A percentile compares a stretch with the other conserved stretches of the same genome.
phyloP scores from a whole-genome alignment of 805 yeast species.

The Saccharomycopsis fermentans region DNA sequence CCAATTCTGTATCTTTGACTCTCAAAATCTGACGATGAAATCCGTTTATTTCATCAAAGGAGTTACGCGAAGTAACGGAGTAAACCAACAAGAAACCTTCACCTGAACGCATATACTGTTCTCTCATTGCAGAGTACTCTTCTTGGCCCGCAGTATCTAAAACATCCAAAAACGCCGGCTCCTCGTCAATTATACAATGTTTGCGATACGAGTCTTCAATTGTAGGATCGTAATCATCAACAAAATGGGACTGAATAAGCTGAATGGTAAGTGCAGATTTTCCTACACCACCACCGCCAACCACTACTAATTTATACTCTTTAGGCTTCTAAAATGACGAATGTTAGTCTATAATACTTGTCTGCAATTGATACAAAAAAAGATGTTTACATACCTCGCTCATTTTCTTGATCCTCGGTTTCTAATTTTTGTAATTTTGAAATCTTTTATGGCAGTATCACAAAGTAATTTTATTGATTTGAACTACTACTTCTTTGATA shows the following conservation, averaged over 20 bases:
- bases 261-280: constrained; percentile 94
- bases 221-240: constrained; percentile 97
- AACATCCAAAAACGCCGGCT: constrained; percentile 71
- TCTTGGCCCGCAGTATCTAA: constrained; percentile 98
- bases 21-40: constrained; percentile 76
- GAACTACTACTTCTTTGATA: too few species aligned
- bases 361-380: neutral
- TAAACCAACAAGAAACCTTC: constrained; percentile 85
- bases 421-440: neutral
- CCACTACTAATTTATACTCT: constrained; percentile 90
- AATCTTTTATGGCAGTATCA: neutral
- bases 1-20: constrained; percentile 65
- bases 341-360: neutral
- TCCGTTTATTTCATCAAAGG: constrained; percentile 71
- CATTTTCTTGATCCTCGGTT: neutral
- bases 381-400: neutral
- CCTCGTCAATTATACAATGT: constrained; percentile 74
- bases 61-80: constrained; percentile 65
- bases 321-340: constrained; percentile 27
- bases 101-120: constrained; percentile 81
- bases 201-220: constrained; percentile 89
- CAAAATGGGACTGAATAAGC: constrained; percentile 87
- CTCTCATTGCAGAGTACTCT: constrained; percentile 88
- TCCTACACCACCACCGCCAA: constrained; percentile 99
- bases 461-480: too few species aligned